These are phyloP conservation scores for Boeremia exigua DNA, from an alignment of 2,329 filamentous ascomycete species.

Conservation along the genomic window DNA sequence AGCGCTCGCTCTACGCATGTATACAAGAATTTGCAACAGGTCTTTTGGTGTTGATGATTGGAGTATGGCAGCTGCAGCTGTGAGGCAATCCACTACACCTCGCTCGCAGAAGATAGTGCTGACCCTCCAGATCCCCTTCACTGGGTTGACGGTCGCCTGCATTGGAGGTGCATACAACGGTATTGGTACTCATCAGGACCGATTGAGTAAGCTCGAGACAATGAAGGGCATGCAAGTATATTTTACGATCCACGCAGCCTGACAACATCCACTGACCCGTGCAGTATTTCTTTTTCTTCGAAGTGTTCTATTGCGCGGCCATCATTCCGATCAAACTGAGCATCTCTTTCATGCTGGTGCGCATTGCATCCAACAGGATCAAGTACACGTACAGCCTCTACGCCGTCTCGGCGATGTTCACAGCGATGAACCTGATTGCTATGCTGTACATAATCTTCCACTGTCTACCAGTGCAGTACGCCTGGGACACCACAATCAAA, in stretches of 20 bases:
- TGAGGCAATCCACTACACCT: not conserved
- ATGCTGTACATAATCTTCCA: slow-evolving; percentile 48
- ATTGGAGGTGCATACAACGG: slow-evolving; percentile 4
- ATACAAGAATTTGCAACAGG: slow-evolving; percentile 22
- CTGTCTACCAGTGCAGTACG: slow-evolving; percentile 39
- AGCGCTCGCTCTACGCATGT: slow-evolving; percentile 24
- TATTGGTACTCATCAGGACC: slow-evolving; percentile 23
- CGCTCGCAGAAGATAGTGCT: not conserved
- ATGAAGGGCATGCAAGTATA: slow-evolving; percentile 26
- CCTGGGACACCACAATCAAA: slow-evolving; percentile 33
- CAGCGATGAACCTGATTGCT: slow-evolving; percentile 38
- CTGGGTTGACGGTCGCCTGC: slow-evolving; percentile 18
- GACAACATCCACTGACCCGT: not conserved
- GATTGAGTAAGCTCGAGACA: not conserved
- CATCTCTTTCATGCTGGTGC: slow-evolving; percentile 46
- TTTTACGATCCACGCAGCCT: not conserved
- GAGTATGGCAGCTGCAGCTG: slow-evolving; percentile 24
- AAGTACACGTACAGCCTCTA: slow-evolving; percentile 37
- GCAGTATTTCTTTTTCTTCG: slow-evolving; percentile 48
- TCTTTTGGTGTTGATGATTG: slow-evolving; percentile 42
- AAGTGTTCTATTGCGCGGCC: slow-evolving; percentile 46
- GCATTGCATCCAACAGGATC: slow-evolving; percentile 39
- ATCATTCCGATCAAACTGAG: slow-evolving; percentile 48
- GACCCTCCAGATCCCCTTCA: slow-evolving; percentile 7
- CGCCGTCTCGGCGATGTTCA: slow-evolving; percentile 37